Percentiles rank a stretch among this genome's conserved stretches.
Conservation (phyloP, 1,284 basidiomycete species). For the Trichosporon ovoides region DNA sequence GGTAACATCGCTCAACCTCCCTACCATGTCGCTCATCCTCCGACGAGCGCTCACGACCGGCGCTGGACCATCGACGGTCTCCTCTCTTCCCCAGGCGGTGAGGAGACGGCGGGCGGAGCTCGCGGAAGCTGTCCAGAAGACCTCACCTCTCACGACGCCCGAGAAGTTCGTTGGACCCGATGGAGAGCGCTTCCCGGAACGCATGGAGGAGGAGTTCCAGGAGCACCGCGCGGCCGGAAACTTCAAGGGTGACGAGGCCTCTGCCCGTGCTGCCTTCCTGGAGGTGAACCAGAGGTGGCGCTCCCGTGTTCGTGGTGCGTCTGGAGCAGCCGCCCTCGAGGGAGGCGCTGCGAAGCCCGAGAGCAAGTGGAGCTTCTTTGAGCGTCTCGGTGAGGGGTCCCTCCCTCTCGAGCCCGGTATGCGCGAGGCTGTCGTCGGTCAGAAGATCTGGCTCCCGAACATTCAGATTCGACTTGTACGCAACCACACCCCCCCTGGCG, state of each 20-base stretch:
- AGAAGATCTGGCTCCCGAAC: slow-evolving; percentile 84
- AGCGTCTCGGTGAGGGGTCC: slow-evolving; percentile 11
- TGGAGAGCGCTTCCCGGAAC: slow-evolving; percentile 26
- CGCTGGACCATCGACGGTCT: slow-evolving; percentile 16
- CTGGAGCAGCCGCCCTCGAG: not conserved
- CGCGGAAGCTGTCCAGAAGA: slow-evolving; percentile 11
- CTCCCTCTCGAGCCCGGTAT: slow-evolving; percentile 2
- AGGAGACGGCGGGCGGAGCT: slow-evolving; percentile 28
- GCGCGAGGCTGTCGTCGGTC: slow-evolving; percentile 59
- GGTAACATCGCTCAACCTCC: not conserved
- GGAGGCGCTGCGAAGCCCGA: slow-evolving; percentile 2
- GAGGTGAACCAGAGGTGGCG: slow-evolving; percentile 34
- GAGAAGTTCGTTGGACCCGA: slow-evolving; percentile 15
- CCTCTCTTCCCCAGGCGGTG: slow-evolving; percentile 36
- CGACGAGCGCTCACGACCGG: slow-evolving; percentile 27
- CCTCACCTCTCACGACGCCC: slow-evolving; percentile 26
- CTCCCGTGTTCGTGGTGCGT: slow-evolving; percentile 34
- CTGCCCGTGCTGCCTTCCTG: slow-evolving; percentile 37
- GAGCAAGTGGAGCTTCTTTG: slow-evolving; percentile 12
- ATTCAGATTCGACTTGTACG: slow-evolving; percentile 74
- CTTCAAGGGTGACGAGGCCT: slow-evolving; percentile 30
- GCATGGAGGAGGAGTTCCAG: slow-evolving; percentile 41
- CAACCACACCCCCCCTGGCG: slow-evolving; percentile 69
- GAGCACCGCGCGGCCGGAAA: slow-evolving; percentile 26
- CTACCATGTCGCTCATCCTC: slow-evolving; percentile 39